A percentile compares a stretch with the other conserved stretches of the same genome.
phyloP scores from a whole-genome alignment of 768 basidiomycete genomes.

The Scleroderma bovista region DNA sequence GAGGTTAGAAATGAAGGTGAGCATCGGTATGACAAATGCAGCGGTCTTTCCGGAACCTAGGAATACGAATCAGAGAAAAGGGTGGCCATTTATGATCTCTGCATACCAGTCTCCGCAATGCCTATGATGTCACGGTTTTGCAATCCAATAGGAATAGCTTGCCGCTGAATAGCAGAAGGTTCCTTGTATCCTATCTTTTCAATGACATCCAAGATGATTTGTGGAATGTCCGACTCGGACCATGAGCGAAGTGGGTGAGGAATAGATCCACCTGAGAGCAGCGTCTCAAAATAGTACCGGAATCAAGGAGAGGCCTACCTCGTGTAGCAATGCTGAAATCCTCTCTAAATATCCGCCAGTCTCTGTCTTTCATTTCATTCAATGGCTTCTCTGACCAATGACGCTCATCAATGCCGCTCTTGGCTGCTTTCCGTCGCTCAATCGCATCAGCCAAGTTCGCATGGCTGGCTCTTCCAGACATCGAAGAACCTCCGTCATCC shows the following conservation, averaged over 20 bases:
- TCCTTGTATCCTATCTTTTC: constrained; percentile 95
- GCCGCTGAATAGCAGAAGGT: constrained; percentile 93
- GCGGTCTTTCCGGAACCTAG: constrained; percentile 98
- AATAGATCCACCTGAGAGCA: constrained; percentile 72
- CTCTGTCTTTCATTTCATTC: constrained; percentile 89
- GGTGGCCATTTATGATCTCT: background rate
- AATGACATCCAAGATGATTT: constrained; percentile 73
- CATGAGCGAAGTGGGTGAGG: constrained; percentile 92
- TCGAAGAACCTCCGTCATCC: constrained; percentile 62
- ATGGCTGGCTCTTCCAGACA: constrained; percentile 32
- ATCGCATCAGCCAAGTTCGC: constrained; percentile 70
- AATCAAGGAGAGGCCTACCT: constrained; percentile 41
- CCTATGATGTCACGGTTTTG: constrained; percentile 97
- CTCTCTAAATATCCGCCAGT: constrained; percentile 99
- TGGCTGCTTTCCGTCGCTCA: constrained; percentile 77
- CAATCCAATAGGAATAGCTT: constrained; percentile 98
- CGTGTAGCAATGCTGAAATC: constrained; percentile 95
- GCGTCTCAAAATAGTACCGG: constrained; percentile 1
- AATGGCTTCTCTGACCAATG: constrained; percentile 98
- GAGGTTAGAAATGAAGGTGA: constrained; percentile 85
- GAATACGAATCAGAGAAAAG: constrained; percentile 1
- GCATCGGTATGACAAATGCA: constrained; percentile 97
- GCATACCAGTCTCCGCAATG: constrained; percentile 92
- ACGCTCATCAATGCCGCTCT: constrained; percentile 82
- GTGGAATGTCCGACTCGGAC: constrained; percentile 82